A percentile compares a stretch with the other conserved stretches of the same genome.
phyloP scores from a whole-genome alignment of 768 basidiomycete species.

The Multifurca ochricompacta region DNA sequence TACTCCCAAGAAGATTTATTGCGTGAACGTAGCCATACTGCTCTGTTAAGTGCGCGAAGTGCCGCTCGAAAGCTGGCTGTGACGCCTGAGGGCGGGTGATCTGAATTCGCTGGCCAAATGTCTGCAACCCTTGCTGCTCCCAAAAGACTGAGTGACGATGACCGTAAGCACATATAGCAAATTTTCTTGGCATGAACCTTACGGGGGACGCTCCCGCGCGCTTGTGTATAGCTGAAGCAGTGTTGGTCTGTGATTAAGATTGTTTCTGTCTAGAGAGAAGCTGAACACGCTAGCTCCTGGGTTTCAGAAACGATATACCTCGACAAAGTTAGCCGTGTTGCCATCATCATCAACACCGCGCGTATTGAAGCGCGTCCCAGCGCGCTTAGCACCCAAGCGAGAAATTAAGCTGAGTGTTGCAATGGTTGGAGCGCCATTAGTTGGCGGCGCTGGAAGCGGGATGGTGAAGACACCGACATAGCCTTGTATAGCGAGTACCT shows the following conservation, averaged over 20 bases:
- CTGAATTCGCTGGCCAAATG: conserved; percentile 90
- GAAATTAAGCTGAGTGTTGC: conserved; percentile 78
- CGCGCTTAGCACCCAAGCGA: conserved; percentile 87
- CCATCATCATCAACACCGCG: conserved; percentile 95
- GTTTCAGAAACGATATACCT: conserved; percentile 41
- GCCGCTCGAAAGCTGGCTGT: conserved; percentile 94
- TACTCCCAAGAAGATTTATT: conserved; percentile 84
- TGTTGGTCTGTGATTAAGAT: conserved; percentile 81
- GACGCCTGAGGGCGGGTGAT: conserved; percentile 93
- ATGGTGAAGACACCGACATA: conserved; percentile 81
- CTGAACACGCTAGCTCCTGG: not conserved
- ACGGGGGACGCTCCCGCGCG: conserved; percentile 94
- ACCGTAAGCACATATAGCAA: conserved; percentile 3
- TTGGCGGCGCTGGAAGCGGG: conserved; percentile 67
- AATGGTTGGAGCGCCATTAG: conserved; percentile 60
- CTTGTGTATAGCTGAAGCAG: conserved; percentile 88
- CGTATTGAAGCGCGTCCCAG: conserved; percentile 96
- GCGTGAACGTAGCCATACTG: conserved; percentile 82
- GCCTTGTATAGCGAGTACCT: conserved; percentile 92
- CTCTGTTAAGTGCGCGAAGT: conserved; percentile 79
- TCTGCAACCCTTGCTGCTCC: conserved; percentile 96
- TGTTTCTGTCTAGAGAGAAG: conserved; percentile 68
- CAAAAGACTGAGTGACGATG: conserved; percentile 68
- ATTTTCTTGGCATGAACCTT: conserved; percentile 32
- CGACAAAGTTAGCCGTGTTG: conserved; percentile 93